A percentile compares a stretch with the other conserved stretches of the same genome.
These are phyloP conservation scores for Tricholoma sp. DNA, from an alignment of 768 basidiomycete genomes.

Conservation along the genomic window DNA sequence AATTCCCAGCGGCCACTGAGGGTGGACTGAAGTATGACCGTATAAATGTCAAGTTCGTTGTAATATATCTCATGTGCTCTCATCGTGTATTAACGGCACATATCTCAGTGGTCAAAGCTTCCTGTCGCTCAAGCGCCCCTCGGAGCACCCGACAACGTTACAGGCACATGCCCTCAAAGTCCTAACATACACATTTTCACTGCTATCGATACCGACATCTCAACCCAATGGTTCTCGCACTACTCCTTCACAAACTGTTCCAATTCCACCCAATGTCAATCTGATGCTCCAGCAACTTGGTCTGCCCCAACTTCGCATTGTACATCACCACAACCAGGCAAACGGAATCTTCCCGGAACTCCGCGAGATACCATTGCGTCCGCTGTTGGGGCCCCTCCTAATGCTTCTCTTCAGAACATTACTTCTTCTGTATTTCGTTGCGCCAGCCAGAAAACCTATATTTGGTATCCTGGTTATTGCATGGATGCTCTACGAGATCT, in stretches of 20 bases:
- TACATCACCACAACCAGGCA: slow-evolving; percentile 25
- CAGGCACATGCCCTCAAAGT: slow-evolving; percentile 64
- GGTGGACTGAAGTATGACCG: slow-evolving; percentile 40
- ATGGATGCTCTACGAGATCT: slow-evolving; percentile 74
- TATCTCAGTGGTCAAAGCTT: slow-evolving; percentile 44
- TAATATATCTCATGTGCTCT: neutral
- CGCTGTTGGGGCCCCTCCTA: slow-evolving; percentile 59
- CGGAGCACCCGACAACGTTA: slow-evolving; percentile 44
- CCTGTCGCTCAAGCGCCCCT: slow-evolving; percentile 43
- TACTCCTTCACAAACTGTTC: slow-evolving; percentile 23
- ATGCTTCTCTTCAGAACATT: slow-evolving; percentile 66
- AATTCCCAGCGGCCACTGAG: slow-evolving; percentile 34
- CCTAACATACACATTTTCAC: slow-evolving; percentile 52
- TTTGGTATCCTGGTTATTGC: slow-evolving; percentile 59
- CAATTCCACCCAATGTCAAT: slow-evolving; percentile 50
- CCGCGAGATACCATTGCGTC: slow-evolving; percentile 59
- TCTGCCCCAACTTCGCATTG: slow-evolving; percentile 44
- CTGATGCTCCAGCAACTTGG: slow-evolving; percentile 61
- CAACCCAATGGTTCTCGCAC: slow-evolving; percentile 17
- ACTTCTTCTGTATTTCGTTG: slow-evolving; percentile 72
- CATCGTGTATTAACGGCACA: slow-evolving; percentile 7
- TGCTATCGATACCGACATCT: slow-evolving; percentile 32
- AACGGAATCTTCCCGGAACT: slow-evolving; percentile 35
- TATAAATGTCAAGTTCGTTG: slow-evolving; percentile 35
- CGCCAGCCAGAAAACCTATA: slow-evolving; percentile 66